Conservation (phyloP, 441 rosid genomes). For the Arabidopsis hybrid region DNA sequence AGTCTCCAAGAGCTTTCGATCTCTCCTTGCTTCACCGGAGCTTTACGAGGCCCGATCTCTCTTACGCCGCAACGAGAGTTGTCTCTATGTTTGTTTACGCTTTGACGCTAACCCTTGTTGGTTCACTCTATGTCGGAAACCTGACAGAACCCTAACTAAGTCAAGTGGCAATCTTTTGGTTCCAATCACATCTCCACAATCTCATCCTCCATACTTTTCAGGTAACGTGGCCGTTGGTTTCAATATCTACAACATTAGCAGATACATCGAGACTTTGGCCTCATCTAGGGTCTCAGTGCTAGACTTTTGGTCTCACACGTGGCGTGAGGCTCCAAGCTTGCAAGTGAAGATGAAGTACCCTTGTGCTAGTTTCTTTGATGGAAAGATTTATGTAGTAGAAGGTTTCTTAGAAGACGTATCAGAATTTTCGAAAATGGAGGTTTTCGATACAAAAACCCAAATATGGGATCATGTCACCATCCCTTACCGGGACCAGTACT, state of each 20-base stretch:
- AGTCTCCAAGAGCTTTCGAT: slow-evolving; percentile 9
- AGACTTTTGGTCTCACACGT: not conserved
- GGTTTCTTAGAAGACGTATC: not conserved
- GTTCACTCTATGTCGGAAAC: slow-evolving; percentile 21
- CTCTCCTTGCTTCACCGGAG: slow-evolving; percentile 17
- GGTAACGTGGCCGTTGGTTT: not conserved
- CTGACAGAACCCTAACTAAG: not conserved
- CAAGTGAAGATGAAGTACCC: not conserved
- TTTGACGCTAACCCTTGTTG: not conserved
- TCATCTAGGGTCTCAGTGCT: not conserved
- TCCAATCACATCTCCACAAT: not conserved
- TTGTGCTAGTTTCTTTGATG: not conserved
- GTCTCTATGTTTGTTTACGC: not conserved
- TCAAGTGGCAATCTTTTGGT: not conserved
- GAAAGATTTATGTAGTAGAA: not conserved
- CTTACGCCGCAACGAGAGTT: not conserved
- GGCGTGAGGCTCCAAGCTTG: not conserved
- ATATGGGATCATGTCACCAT: not conserved
- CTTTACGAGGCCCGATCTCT: not conserved
- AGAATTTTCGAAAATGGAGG: not conserved
- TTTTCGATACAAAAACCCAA: not conserved
- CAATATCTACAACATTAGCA: not conserved
- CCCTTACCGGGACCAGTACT: not conserved
- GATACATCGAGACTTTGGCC: not conserved
- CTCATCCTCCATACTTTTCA: not conserved